Evolutionary conservation across 805 yeast genomes (phyloP).

Genomic region (Kodamaea sagamina): DNA sequence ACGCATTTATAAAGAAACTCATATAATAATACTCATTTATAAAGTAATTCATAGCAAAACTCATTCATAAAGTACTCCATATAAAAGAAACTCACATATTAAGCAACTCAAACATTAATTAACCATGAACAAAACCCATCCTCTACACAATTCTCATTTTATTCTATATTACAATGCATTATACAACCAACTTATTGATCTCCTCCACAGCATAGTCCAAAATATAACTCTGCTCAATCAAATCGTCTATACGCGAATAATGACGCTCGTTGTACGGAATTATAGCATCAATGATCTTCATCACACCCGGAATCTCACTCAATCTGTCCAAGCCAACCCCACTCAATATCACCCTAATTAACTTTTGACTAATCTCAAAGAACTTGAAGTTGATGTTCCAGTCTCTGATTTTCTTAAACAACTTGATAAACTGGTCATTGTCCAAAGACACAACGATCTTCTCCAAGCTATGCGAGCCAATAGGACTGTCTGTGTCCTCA

Average conservation of each 20-base stretch:
- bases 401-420: conserved; percentile 80
- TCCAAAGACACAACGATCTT: conserved; percentile 57
- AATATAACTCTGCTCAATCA: conserved; percentile 82
- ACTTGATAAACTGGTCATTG: conserved; percentile 55
- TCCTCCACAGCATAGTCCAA: conserved; percentile 75
- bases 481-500: conserved; percentile 48
- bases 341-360: conserved; percentile 64
- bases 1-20: no score
- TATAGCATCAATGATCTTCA: conserved; percentile 69
- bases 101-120: no score
- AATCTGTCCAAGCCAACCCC: conserved; percentile 57
- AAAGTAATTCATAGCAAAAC: neutral
- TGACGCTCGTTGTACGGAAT: conserved; percentile 91
- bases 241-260: conserved; percentile 68
- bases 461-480: conserved; percentile 66
- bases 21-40: neutral
- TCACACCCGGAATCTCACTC: conserved; percentile 65
- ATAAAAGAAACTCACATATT: no score
- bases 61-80: no score
- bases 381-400: conserved; percentile 93
- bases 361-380: conserved; percentile 76
- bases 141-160: no score
- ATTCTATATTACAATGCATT: conserved; percentile 6
- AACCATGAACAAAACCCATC: neutral
- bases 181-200: conserved; percentile 8